A percentile compares a stretch with the other conserved stretches of the same genome.
These are phyloP conservation scores for Aquanectria penicillioides DNA, from an alignment of 2,329 filamentous ascomycete genomes.

Conservation along the genomic window DNA sequence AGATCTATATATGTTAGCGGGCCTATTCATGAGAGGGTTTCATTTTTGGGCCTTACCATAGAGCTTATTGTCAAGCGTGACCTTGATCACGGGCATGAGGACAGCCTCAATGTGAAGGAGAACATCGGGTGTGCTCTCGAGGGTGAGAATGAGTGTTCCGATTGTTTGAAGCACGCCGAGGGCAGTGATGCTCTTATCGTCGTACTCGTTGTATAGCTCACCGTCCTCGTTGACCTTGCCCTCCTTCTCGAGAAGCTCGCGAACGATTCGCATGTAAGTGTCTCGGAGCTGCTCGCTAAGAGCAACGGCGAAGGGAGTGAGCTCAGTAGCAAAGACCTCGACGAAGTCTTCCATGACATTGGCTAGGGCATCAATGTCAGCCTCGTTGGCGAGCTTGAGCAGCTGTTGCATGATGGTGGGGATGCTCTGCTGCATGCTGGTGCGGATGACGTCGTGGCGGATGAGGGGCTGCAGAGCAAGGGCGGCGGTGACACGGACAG, in stretches of 20 bases:
- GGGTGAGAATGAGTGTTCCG: conserved; percentile 92
- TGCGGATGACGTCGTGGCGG: conserved; percentile 91
- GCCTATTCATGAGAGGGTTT: conserved; percentile 1
- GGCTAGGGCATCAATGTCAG: conserved; percentile 94
- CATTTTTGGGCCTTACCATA: conserved; percentile 69
- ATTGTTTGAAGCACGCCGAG: conserved; percentile 97
- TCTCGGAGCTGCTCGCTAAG: conserved; percentile 95
- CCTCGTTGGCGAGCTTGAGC: conserved; percentile 95
- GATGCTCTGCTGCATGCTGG: conserved; percentile 97
- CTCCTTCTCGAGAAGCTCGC: conserved; percentile 90
- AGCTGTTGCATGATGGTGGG: conserved; percentile 99
- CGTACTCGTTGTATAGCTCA: conserved; percentile 88
- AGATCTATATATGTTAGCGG: conserved; percentile 67
- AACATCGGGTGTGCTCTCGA: conserved; percentile 97
- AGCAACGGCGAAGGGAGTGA: conserved; percentile 96
- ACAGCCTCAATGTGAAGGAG: conserved; percentile 94
- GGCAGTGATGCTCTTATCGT: conserved; percentile 98
- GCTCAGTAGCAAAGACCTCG: conserved; percentile 95
- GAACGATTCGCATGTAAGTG: conserved; percentile 93
- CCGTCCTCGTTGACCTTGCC: conserved; percentile 79
- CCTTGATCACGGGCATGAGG: conserved; percentile 95
- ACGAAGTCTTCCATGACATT: conserved; percentile 99
- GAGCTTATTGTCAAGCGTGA: conserved; percentile 97
- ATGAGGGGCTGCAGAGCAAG: conserved; percentile 95
- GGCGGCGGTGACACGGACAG: conserved; percentile 92